Conservation (phyloP, 2,329 filamentous ascomycete genomes). For the Hirsutella rhossiliensis region DNA sequence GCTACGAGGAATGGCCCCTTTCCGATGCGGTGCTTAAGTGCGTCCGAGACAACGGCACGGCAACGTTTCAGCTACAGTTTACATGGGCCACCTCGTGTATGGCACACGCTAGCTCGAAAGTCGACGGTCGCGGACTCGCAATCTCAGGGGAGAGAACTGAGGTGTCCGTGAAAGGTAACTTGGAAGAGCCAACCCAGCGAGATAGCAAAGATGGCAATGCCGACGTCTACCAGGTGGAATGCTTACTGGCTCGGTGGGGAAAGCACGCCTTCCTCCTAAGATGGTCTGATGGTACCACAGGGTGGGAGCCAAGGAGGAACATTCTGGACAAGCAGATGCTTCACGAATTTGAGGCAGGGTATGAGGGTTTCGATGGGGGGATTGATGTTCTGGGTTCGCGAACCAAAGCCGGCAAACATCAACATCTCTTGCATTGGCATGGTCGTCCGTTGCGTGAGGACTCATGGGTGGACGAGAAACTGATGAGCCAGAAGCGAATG, state of each 20-base stretch:
- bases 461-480: conserved; percentile 3
- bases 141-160: neutral
- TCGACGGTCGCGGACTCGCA: neutral
- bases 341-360: conserved; percentile 2
- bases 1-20: no score
- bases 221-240: neutral
- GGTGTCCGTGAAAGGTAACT: neutral
- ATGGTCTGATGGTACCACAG: no score
- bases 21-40: no score
- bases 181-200: no score
- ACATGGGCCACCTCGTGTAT: neutral
- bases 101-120: neutral
- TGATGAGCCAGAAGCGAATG: neutral
- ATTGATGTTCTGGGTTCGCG: conserved; percentile 1
- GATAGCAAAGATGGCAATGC: neutral
- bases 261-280: no score
- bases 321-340: conserved; percentile 3
- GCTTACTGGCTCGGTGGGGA: neutral
- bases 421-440: conserved; percentile 4
- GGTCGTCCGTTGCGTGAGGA: conserved; percentile 4
- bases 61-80: no score
- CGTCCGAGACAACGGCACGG: no score
- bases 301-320: no score
- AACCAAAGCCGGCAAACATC: neutral
- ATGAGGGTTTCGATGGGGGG: conserved; percentile 2